These are phyloP conservation scores for Magnolia officinalis DNA, from an alignment of 164 flowering plant genomes.

Conservation along the genomic window DNA sequence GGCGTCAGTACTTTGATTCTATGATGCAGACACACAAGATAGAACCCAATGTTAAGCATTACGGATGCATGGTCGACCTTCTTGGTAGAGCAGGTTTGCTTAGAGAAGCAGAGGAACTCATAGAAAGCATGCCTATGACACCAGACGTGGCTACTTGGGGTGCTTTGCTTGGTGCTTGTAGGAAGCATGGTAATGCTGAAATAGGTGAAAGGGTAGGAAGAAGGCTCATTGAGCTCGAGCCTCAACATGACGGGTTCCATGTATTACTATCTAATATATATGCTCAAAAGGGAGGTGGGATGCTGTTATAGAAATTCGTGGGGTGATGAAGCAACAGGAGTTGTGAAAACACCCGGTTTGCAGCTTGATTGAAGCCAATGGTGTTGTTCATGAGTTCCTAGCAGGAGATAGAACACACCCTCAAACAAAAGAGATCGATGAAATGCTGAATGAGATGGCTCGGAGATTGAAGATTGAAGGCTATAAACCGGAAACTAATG, in stretches of 20 bases:
- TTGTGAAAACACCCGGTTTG: conserved; percentile 38
- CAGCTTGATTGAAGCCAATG: conserved; percentile 39
- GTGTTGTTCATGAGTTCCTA: conserved; percentile 35
- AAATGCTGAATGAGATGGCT: conserved; percentile 31
- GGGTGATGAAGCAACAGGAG: conserved; percentile 32
- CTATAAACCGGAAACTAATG: conserved; percentile 25
- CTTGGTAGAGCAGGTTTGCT: conserved; percentile 43
- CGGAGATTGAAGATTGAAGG: conserved; percentile 26
- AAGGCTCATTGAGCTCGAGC: conserved; percentile 34
- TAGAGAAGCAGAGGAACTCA: conserved; percentile 39
- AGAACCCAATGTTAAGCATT: conserved; percentile 42
- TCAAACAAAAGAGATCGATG: conserved; percentile 23
- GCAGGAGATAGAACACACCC: conserved; percentile 39
- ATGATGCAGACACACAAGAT: conserved; percentile 30
- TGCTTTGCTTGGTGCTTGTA: conserved; percentile 48
- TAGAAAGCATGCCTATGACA: conserved; percentile 37
- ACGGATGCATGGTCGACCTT: conserved; percentile 56
- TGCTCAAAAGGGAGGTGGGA: conserved; percentile 41
- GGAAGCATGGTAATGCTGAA: conserved; percentile 30
- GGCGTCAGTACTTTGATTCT: conserved; percentile 31
- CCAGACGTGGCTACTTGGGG: conserved; percentile 53
- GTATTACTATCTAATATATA: conserved; percentile 42
- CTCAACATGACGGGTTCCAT: conserved; percentile 43
- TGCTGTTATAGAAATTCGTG: conserved; percentile 28
- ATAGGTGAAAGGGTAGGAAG: conserved; percentile 41